These are phyloP conservation scores for Ophiorrhiza pumila DNA, from an alignment of 257 asterid genomes.

Conservation along the genomic window DNA sequence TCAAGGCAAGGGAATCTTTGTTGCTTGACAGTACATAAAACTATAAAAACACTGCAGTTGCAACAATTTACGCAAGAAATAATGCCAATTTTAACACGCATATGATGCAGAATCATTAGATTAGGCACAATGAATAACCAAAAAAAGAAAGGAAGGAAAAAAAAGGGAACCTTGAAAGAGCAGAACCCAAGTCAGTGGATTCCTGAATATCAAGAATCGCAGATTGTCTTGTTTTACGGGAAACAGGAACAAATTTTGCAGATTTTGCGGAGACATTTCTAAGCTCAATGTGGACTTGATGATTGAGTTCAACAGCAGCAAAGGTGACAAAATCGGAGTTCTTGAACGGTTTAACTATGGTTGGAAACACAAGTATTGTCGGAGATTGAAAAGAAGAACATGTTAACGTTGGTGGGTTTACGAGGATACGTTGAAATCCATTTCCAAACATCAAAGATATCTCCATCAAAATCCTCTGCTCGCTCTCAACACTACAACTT, in stretches of 20 bases:
- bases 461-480: constrained; percentile 13
- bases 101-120: background rate
- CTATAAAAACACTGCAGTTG: background rate
- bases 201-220: constrained; percentile 64
- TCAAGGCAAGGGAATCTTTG: background rate
- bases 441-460: constrained; percentile 14
- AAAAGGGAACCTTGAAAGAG: constrained; percentile 59
- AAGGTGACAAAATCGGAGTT: background rate
- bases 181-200: constrained; percentile 61
- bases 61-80: background rate
- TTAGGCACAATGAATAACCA: background rate
- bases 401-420: background rate
- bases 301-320: constrained; percentile 18
- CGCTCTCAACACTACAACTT: too few species aligned
- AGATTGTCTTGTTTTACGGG: constrained; percentile 39
- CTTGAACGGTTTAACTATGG: constrained; percentile 8
- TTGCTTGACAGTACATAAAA: background rate
- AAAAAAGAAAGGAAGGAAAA: background rate
- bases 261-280: constrained; percentile 6
- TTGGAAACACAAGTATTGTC: background rate
- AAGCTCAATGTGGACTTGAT: constrained; percentile 27
- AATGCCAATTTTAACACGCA: background rate
- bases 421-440: background rate
- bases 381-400: background rate
- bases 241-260: constrained; percentile 26